Conservation (phyloP, 768 basidiomycete species). For the Thelephora aurantiotincta region DNA sequence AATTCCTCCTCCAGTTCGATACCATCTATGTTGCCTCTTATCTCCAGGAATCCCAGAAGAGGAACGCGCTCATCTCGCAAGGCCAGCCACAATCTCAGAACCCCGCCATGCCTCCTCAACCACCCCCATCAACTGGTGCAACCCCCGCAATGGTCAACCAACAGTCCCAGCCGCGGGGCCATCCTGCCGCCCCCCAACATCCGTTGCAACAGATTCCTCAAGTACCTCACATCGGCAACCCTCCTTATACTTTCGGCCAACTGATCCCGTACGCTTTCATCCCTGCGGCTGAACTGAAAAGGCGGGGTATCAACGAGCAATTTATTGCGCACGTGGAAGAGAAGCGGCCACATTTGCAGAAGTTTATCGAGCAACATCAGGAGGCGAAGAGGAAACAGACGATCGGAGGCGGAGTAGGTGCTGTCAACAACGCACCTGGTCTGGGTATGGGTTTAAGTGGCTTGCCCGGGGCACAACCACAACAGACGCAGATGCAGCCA, state of each 20-base stretch:
- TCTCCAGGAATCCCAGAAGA: slow-evolving; percentile 1
- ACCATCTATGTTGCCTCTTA: slow-evolving; percentile 29
- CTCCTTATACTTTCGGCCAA: slow-evolving; percentile 7
- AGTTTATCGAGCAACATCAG: slow-evolving; percentile 7
- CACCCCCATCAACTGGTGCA: not conserved
- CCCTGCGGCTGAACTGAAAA: slow-evolving; percentile 36
- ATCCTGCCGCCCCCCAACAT: not conserved
- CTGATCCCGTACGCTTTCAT: slow-evolving; percentile 34
- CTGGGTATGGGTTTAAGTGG: too few relatives aligned
- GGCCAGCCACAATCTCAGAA: not conserved
- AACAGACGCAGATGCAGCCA: too few relatives aligned
- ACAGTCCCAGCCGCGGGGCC: not conserved
- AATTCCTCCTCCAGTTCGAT: slow-evolving; percentile 45
- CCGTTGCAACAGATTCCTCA: not conserved
- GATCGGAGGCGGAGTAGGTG: too few relatives aligned
- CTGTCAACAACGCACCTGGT: too few relatives aligned
- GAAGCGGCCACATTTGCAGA: slow-evolving; percentile 25
- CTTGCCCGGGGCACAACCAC: too few relatives aligned
- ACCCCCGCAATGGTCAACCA: not conserved
- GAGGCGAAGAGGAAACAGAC: too few relatives aligned
- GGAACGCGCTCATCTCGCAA: not conserved
- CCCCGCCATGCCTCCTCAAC: not conserved
- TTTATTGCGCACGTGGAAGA: slow-evolving; percentile 44
- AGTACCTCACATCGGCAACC: not conserved
- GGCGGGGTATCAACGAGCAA: slow-evolving; percentile 30